Percentiles rank a stretch among this genome's conserved stretches.
Evolutionary conservation across 2,329 filamentous ascomycete species (phyloP).

Genomic region (Colletotrichum sp.): DNA sequence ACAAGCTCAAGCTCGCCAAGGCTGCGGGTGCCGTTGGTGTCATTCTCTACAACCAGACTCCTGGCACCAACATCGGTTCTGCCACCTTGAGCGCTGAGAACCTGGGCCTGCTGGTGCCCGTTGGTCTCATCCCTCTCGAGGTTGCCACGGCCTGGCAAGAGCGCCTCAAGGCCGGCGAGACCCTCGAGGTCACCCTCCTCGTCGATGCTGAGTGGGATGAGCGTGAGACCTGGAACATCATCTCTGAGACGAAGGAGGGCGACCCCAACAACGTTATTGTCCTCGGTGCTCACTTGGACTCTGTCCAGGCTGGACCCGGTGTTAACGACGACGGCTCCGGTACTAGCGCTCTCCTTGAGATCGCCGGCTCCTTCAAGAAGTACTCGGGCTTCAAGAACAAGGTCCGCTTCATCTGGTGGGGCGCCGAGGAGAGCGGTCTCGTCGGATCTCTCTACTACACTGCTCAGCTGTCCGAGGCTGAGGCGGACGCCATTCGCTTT

Average conservation of each 20-base stretch:
- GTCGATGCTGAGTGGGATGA: slow-evolving; percentile 42
- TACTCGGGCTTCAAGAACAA: slow-evolving; percentile 46
- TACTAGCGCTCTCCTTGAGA: slow-evolving; percentile 41
- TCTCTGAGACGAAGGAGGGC: slow-evolving; percentile 47
- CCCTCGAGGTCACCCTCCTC: slow-evolving; percentile 36
- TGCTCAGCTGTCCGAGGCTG: slow-evolving; percentile 35
- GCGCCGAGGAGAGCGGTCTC: slow-evolving; percentile 48
- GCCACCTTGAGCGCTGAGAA: slow-evolving; percentile 59
- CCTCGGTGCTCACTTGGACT: slow-evolving; percentile 47
- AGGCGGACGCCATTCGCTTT: slow-evolving; percentile 62
- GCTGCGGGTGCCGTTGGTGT: slow-evolving; percentile 47
- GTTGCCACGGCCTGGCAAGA: slow-evolving; percentile 39
- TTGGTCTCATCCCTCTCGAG: slow-evolving; percentile 39
- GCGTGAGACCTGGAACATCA: slow-evolving; percentile 44
- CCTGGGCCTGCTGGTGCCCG: slow-evolving; percentile 37
- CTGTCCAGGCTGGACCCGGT: slow-evolving; percentile 43
- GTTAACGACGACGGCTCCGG: slow-evolving; percentile 48
- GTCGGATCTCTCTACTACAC: slow-evolving; percentile 49
- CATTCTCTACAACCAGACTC: slow-evolving; percentile 67
- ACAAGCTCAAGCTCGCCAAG: slow-evolving; percentile 50
- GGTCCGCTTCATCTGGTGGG: slow-evolving; percentile 49
- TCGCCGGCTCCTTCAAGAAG: slow-evolving; percentile 40
- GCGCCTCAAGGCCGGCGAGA: slow-evolving; percentile 36
- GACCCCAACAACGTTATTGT: slow-evolving; percentile 47
- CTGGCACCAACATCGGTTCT: slow-evolving; percentile 45